Evolutionary conservation across 352 stramenopile genomes (phyloP), one percentile per base, ranked within the genome.

Genomic region (Phytophthora chlamydospora): DNA sequence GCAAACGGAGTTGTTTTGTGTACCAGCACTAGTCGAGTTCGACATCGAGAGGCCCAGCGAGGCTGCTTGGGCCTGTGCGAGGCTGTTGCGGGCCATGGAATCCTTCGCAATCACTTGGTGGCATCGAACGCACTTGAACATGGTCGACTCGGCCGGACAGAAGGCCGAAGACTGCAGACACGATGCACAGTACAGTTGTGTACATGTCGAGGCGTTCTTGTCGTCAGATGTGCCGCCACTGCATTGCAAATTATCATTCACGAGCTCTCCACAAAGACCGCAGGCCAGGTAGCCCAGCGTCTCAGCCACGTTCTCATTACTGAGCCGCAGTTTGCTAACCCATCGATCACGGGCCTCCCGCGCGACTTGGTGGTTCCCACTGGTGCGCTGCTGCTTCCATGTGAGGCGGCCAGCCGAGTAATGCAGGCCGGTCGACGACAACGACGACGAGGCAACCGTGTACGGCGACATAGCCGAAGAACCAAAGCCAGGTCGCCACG

Each of bases 171-270:
- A 76, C 27, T 76, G 35, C 1, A 93, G 50, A 49, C 85, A 94
- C 14, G 66, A 72, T 6, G 65, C 61, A 59, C 85, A 94, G 64
- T 91, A 94, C 12, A 94, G 66, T 42, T 94, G 85, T 16, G 71
- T 66, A 40, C 85, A 94, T 8, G 43, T 39, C n/a, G 47, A 62
- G 17, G 49, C 59, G 17, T 50, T 68, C 17, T 66, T 62, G 11
- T 67, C 40, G 7, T 48, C 72, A 42, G 48, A 43, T 35, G 29
- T 21, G 43, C 59, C 51, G 42, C 60, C 59, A 14, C 49, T 73
- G 65, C 85, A 94, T 65, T 94, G 81, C 7, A 83, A 53, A 45
- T 92, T 94, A 49, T 94, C 83, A 52, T 78, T 80, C 21, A 88
- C 78, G 6, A 91, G 73, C 43, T 92, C 85, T 31, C 81, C 81